Percentiles rank a stretch among this genome's conserved stretches.
These are phyloP conservation scores for Candida takata DNA, from an alignment of 805 yeast genomes.

Conservation along the genomic window DNA sequence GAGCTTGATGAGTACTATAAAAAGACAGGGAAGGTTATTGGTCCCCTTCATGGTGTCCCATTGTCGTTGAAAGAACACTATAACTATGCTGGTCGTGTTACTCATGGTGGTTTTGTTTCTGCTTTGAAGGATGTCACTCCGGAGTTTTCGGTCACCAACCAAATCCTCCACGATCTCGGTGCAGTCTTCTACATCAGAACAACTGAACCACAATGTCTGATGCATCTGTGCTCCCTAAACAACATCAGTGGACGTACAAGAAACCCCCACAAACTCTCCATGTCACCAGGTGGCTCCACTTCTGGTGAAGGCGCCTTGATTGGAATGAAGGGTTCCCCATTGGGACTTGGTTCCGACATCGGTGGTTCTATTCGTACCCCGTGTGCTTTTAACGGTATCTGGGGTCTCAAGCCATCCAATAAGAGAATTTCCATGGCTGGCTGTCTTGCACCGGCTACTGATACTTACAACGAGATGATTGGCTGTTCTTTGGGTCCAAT, in stretches of 20 bases:
- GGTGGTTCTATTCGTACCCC: conserved; percentile 69
- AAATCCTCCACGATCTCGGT: conserved; percentile 27
- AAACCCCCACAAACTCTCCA: conserved; percentile 49
- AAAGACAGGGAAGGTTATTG: conserved; percentile 45
- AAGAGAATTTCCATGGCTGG: conserved; percentile 39
- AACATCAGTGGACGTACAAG: conserved; percentile 53
- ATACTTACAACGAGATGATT: conserved; percentile 42
- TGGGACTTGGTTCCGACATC: conserved; percentile 66
- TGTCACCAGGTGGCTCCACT: conserved; percentile 67
- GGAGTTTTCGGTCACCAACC: conserved; percentile 41
- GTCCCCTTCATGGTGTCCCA: conserved; percentile 68
- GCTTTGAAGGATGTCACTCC: conserved; percentile 39
- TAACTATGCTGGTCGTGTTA: conserved; percentile 43
- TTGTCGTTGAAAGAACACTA: conserved; percentile 63
- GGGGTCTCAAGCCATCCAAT: conserved; percentile 58
- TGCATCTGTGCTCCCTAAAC: conserved; percentile 61
- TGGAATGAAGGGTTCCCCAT: conserved; percentile 49
- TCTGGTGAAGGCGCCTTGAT: conserved; percentile 68
- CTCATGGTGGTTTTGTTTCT: conserved; percentile 56
- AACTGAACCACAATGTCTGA: conserved; percentile 60
- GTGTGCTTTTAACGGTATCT: conserved; percentile 55
- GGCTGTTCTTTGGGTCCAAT: conserved; percentile 65
- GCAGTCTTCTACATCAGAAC: conserved; percentile 62
- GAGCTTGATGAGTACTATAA: conserved; percentile 47
- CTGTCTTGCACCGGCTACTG: conserved; percentile 7